Evolutionary conservation across 495 filamentous ascomycete species (phyloP), one percentile per base, ranked within the genome.

Genomic region (Daldinia concentrica): DNA sequence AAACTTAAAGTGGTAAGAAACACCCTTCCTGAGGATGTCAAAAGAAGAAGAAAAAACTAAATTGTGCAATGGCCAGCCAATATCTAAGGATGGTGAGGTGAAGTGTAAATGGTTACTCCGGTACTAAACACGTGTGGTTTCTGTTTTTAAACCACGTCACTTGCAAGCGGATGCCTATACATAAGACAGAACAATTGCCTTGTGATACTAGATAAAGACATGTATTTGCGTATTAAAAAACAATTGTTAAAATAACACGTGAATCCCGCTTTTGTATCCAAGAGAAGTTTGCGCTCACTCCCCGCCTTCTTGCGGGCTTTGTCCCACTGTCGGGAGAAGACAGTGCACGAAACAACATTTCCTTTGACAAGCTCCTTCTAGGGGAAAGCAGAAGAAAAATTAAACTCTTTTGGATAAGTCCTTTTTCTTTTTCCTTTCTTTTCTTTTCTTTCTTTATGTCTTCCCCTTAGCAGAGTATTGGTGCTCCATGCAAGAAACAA

Each of bases 191-290:
- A 72, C 69, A 72, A 72, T 72, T 4, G 55, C 60, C 15, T 72
- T 72, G 69, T 72, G 55, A 39, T 64, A 64, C 69, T 56, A 45
- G 43, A 63, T 58, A 64, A 72, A 67, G 43, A 59, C 60, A 68
- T 64, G 52, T 39, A 60, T 68, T 64, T 64, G 26, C 59, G 66
- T 58, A 26, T 50, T 58, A 59, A 58, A 62, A 41, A 58, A 72
- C 54, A 67, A 72, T 64, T 48, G 61, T 51, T 51, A 12, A 57
- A 65, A 50, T 68, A 56, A 68, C 60, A 68, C 69, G 48, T 72
- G 55, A 62, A 66, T 61, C 58, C 62, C 58, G 51, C 58, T 66
- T 48, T 71, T 66, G 68, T 66, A 36, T 34, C 36, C 43, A 51
- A 50, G 11, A 30, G 50, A 54, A 54, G 50, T 54, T 58, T 48